phyloP scores from a whole-genome alignment of 768 basidiomycete species.

The Termitomyces titanicus region DNA sequence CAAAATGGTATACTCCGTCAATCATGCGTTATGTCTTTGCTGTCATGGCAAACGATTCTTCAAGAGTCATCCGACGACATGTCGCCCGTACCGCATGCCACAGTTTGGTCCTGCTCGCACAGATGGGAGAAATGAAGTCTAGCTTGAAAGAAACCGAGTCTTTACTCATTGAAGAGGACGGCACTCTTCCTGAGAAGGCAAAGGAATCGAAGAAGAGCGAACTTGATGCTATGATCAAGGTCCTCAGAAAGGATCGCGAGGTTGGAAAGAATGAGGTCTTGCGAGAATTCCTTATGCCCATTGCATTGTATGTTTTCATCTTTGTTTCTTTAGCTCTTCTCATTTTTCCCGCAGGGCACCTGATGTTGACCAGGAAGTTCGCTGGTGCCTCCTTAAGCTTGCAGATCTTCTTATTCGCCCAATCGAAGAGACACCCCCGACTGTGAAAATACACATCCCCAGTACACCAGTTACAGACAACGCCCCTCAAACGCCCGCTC shows the following conservation, averaged over 20 bases:
- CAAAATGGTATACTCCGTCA: slow-evolving; percentile 81
- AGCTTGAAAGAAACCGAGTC: slow-evolving; percentile 70
- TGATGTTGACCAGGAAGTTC: slow-evolving; percentile 81
- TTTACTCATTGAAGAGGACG: slow-evolving; percentile 84
- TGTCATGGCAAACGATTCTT: slow-evolving; percentile 84
- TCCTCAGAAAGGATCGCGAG: slow-evolving; percentile 83
- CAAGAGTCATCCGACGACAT: slow-evolving; percentile 77
- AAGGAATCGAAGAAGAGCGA: slow-evolving; percentile 82
- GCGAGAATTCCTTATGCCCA: slow-evolving; percentile 77
- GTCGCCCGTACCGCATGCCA: slow-evolving; percentile 85
- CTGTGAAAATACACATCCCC: slow-evolving; percentile 79
- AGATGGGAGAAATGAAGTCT: slow-evolving; percentile 88
- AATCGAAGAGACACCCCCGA: slow-evolving; percentile 79
- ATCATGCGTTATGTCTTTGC: slow-evolving; percentile 87
- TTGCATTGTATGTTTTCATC: slow-evolving; percentile 57
- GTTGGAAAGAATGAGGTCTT: slow-evolving; percentile 77
- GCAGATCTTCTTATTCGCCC: slow-evolving; percentile 86
- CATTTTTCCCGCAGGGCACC: slow-evolving; percentile 46
- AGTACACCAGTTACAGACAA: slow-evolving; percentile 66
- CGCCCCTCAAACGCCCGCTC: slow-evolving; percentile 50
- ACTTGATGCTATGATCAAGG: slow-evolving; percentile 81
- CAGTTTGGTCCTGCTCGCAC: slow-evolving; percentile 79
- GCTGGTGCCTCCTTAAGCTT: slow-evolving; percentile 88
- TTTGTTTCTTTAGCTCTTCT: slow-evolving; percentile 20
- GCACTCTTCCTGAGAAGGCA: slow-evolving; percentile 61